Base-by-base conservation (phyloP, 306 rosid species). In the Erythrophleum fordii region DNA sequence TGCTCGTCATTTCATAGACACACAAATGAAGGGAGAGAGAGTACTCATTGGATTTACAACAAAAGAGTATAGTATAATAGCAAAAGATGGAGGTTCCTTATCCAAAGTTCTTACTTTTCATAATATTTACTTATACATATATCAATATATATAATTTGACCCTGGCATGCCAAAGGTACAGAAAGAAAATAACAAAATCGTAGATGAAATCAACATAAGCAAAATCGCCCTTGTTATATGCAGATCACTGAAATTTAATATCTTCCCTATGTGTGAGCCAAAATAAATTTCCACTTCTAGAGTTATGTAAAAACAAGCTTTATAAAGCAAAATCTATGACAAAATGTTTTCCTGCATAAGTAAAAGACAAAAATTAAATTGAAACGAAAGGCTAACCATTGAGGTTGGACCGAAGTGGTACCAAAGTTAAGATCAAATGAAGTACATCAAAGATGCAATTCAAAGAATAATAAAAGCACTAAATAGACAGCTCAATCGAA, bases 1-100 rank as follows among this genome's bases (percentile, higher is more conserved):
- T n/a, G 51, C 11, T 64, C 77, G 45, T 68, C 23, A 70, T 71
- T 79, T 69, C 69, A 77, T 20, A 60, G 46, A 28, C 37, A 52
- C 28, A 31, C 18, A 39, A 10, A 23, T 26, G n/a, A n/a, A 28
- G 65, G 16, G 11, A 52, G 45, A 26, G 17, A 4, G 16, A 41
- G 42, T 5, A 22, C 1, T 29, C 12, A 61, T 61, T 69, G 25
- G 25, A 5, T 22, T n/a, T 18, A 64, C 18, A 6, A 25, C 26
- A 17, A 17, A 34, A 64, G 25, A 31, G 14, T 2, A 64, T 2
- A 25, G 23, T 22, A 64, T 25, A 31, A 31, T 6, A 31, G 20
- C 37, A 34, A 64, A 64, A 58, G n/a, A n/a, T n/a, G n/a, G n/a
- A n/a, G n/a, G n/a, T n/a, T n/a, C n/a, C n/a, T n/a, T n/a, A n/a